Base-by-base conservation (phyloP, 352 stramenopile species). In the Phytophthora fragariae region DNA sequence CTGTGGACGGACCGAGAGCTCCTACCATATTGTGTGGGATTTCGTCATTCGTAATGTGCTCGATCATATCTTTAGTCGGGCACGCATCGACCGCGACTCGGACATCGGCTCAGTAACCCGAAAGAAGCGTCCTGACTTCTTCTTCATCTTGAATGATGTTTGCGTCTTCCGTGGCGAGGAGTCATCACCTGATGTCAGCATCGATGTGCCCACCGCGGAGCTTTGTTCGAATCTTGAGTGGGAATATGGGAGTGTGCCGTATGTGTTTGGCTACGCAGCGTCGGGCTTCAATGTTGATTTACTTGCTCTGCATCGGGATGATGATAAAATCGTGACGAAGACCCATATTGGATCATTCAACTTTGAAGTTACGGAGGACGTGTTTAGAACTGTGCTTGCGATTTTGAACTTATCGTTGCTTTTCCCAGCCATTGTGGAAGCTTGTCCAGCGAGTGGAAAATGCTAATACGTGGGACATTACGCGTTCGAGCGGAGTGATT, bases 371-470 rank as follows among this genome's bases (percentile, higher is more conserved):
- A 44, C 44, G 9, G 21, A 62, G 37, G 29, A 73, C 21, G 31
- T 5, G 21, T 73, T 73, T 47, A 6, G 60, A 55, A 14, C 24
- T 44, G 59, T 69, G n/a, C 67, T 69, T 24, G 59, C 59, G 53
- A 33, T 73, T 27, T 65, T 73, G 44, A 73, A 73, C 24, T 62
- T 73, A 33, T 68, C 50, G 31, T 59, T 73, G 44, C 60, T 69
- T 49, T 64, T 73, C 53, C 57, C 52, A 39, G 66, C 66, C 39
- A 73, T 73, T 60, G 55, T 41, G n/a, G 60, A 65, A 39, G 53
- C 21, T 12, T 73, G 67, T 4, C 65, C 59, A 56, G 54, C 33
- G 14, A 47, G 21, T 50, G 59, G 59, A 47, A 64, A 31, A 68
- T 33, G 57, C 19, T 33, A 68, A 10, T 73, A 27, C 53, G 61